Percentiles rank a stretch among this genome's conserved stretches.
Conservation (phyloP, 352 stramenopile genomes). For the Phytophthora constricta region DNA sequence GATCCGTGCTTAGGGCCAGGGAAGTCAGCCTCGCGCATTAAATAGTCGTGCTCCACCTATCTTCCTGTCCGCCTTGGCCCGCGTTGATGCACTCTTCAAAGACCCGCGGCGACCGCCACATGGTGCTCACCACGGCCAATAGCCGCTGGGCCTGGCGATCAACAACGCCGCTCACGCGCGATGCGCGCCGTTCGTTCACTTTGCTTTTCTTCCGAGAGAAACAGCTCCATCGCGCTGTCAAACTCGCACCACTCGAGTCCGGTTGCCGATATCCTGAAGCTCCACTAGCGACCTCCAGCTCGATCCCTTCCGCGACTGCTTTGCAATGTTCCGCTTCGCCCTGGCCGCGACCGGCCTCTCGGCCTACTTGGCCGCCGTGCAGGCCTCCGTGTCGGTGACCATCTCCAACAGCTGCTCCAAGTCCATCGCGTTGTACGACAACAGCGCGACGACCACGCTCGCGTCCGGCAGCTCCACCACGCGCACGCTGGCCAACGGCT, state of each 20-base stretch:
- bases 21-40: not conserved
- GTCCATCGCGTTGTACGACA: constrained; percentile 65
- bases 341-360: constrained; percentile 24
- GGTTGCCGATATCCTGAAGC: constrained; percentile 31
- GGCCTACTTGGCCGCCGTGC: constrained; percentile 24
- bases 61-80: constrained; percentile 9
- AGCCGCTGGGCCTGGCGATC: constrained; percentile 7
- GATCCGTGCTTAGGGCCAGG: constrained; percentile 17
- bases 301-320: not conserved
- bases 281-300: not conserved
- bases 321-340: constrained; percentile 31
- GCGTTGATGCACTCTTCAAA: not conserved
- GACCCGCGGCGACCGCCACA: constrained; percentile 11
- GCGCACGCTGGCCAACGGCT: constrained; percentile 47
- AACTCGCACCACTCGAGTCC: not conserved
- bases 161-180: constrained; percentile 20
- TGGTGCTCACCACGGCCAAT: constrained; percentile 25
- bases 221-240: constrained; percentile 24
- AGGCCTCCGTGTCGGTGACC: constrained; percentile 43
- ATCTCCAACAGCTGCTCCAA: constrained; percentile 56
- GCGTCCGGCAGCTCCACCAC: constrained; percentile 45
- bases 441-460: constrained; percentile 49
- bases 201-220: constrained; percentile 32
- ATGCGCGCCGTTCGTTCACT: constrained; percentile 20
- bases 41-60: constrained; percentile 27